phyloP scores from a whole-genome alignment of 1,284 basidiomycete species.

The Laetiporus sulphureus region DNA sequence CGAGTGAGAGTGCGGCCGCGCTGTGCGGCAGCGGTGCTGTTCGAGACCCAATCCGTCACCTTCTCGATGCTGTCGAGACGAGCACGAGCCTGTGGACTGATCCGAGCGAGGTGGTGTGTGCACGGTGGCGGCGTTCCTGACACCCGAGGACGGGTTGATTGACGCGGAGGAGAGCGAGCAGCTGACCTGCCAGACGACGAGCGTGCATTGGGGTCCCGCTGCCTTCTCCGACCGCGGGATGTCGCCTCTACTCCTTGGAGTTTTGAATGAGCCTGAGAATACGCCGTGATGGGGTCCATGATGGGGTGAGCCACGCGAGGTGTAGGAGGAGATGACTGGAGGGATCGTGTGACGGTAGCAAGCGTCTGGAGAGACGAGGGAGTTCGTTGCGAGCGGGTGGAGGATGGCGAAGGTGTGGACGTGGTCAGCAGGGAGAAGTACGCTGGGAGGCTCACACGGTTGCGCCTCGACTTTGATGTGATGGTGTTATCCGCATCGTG shows the following conservation, averaged over 20 bases:
- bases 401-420: slow-evolving; percentile 33
- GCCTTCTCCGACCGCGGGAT: slow-evolving; percentile 22
- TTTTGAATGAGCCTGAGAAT: slow-evolving; percentile 17
- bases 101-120: slow-evolving; percentile 8
- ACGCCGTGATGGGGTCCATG: slow-evolving; percentile 22
- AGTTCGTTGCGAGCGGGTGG: slow-evolving; percentile 24
- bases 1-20: slow-evolving; percentile 15
- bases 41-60: slow-evolving; percentile 28
- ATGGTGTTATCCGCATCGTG: slow-evolving; percentile 27
- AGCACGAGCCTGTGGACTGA: slow-evolving; percentile 18
- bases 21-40: slow-evolving; percentile 20
- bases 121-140: slow-evolving; percentile 6
- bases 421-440: slow-evolving; percentile 65
- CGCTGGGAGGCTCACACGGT: slow-evolving; percentile 67
- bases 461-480: slow-evolving; percentile 46
- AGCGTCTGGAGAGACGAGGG: slow-evolving; percentile 44
- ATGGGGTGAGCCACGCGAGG: slow-evolving; percentile 26
- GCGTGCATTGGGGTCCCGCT: slow-evolving; percentile 22
- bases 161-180: slow-evolving; percentile 23
- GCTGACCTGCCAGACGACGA: slow-evolving; percentile 22
- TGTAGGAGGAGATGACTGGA: slow-evolving; percentile 26
- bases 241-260: slow-evolving; percentile 13
- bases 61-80: slow-evolving; percentile 29
- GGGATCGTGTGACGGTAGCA: slow-evolving; percentile 30
- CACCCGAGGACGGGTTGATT: slow-evolving; percentile 11